These are phyloP conservation scores for Neoarthrinium moseri DNA, from an alignment of 2,329 filamentous ascomycete genomes.

Conservation along the genomic window DNA sequence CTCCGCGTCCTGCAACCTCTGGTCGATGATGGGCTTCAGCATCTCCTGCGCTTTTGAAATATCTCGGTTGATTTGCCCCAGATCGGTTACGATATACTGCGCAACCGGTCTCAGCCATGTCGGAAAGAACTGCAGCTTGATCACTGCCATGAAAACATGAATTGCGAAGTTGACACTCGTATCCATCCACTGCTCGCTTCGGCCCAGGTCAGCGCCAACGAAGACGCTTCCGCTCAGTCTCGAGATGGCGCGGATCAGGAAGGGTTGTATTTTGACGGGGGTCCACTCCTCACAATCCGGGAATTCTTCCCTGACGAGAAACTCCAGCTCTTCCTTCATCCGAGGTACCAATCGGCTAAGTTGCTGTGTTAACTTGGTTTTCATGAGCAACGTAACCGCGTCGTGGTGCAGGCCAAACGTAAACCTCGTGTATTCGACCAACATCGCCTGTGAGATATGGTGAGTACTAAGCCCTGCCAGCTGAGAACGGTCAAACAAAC, in stretches of 20 bases:
- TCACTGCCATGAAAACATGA: conserved; percentile 44
- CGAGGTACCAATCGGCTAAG: conserved; percentile 43
- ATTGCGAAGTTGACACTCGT: conserved; percentile 50
- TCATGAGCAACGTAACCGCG: conserved; percentile 41
- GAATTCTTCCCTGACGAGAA: conserved; percentile 45
- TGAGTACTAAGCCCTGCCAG: background rate
- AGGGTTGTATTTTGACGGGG: conserved; percentile 49
- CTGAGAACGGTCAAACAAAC: conserved; percentile 23
- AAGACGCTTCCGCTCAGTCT: conserved; percentile 54
- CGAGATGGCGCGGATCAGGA: conserved; percentile 50
- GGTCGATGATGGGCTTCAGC: conserved; percentile 44
- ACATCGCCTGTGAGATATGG: conserved; percentile 37
- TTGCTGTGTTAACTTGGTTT: conserved; percentile 47
- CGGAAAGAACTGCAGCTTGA: conserved; percentile 52
- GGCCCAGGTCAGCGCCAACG: conserved; percentile 48
- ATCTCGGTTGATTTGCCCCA: conserved; percentile 43
- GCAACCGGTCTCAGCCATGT: conserved; percentile 46
- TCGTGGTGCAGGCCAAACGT: conserved; percentile 45
- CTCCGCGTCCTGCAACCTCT: conserved; percentile 41
- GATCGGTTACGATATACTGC: conserved; percentile 45
- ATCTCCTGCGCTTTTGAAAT: conserved; percentile 40
- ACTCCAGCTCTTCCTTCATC: conserved; percentile 46
- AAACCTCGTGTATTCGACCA: conserved; percentile 52
- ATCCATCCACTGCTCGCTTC: conserved; percentile 53
- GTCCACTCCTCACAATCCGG: conserved; percentile 55